These are phyloP conservation scores for Ustulina deusta DNA, from an alignment of 2,329 filamentous ascomycete species.

Conservation along the genomic window DNA sequence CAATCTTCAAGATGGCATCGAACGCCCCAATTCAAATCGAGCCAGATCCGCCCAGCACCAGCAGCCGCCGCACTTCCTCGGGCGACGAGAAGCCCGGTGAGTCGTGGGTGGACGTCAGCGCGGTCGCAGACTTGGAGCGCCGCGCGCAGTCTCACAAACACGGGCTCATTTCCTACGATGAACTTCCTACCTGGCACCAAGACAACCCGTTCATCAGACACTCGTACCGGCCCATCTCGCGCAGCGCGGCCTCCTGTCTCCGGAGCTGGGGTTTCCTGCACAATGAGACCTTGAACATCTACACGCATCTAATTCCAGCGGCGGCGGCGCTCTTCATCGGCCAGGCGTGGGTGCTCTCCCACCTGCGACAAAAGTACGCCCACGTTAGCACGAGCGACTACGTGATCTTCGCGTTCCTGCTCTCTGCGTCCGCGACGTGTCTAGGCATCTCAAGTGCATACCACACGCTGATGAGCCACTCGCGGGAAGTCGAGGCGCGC, in stretches of 20 bases:
- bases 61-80: slow-evolving; percentile 26
- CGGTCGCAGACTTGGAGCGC: slow-evolving; percentile 10
- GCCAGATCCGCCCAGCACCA: slow-evolving; percentile 22
- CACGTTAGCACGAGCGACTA: slow-evolving; percentile 62
- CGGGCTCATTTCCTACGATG: slow-evolving; percentile 42
- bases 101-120: neutral
- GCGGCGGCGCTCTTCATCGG: slow-evolving; percentile 53
- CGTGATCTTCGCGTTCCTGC: slow-evolving; percentile 67
- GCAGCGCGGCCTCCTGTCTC: slow-evolving; percentile 68
- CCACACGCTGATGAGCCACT: slow-evolving; percentile 76
- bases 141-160: slow-evolving; percentile 17
- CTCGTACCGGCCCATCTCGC: slow-evolving; percentile 72
- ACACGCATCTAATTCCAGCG: slow-evolving; percentile 71
- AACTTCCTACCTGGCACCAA: slow-evolving; percentile 48
- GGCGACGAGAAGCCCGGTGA: slow-evolving; percentile 30
- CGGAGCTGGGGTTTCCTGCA: slow-evolving; percentile 71
- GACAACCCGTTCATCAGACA: slow-evolving; percentile 76
- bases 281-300: slow-evolving; percentile 70
- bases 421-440: slow-evolving; percentile 64
- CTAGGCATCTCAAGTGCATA: slow-evolving; percentile 69
- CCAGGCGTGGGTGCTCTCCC: slow-evolving; percentile 54
- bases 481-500: slow-evolving; percentile 67
- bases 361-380: slow-evolving; percentile 57
- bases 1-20: slow-evolving; percentile 18
- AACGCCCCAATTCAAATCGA: slow-evolving; percentile 25